Percentiles rank a stretch among this genome's conserved stretches.
These are phyloP conservation scores for Lentinus polychrous DNA, from an alignment of 1,284 basidiomycete species.

Conservation along the genomic window DNA sequence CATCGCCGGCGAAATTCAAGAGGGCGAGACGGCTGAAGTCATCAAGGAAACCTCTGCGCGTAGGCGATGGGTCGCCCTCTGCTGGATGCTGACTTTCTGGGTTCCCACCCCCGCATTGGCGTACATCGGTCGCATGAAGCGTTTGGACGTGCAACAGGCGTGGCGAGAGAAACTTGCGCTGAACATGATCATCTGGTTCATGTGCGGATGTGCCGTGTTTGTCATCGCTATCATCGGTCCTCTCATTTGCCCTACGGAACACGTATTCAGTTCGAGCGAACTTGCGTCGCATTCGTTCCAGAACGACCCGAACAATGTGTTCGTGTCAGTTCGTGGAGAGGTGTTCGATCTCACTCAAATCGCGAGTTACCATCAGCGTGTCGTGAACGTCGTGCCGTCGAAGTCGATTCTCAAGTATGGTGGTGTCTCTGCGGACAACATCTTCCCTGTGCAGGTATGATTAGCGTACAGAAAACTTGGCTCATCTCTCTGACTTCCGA, in stretches of 20 bases:
- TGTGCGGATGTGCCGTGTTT: constrained; percentile 84
- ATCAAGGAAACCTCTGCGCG: constrained; percentile 77
- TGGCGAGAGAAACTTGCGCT: constrained; percentile 97
- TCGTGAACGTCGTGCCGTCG: constrained; percentile 70
- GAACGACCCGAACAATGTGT: constrained; percentile 68
- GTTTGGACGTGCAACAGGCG: constrained; percentile 88
- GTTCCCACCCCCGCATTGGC: constrained; percentile 69
- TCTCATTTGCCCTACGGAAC: constrained; percentile 91
- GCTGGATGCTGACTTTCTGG: constrained; percentile 92
- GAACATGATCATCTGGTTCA: constrained; percentile 95
- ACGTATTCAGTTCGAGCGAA: constrained; percentile 82
- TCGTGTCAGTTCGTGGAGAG: constrained; percentile 84
- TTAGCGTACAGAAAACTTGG: neutral
- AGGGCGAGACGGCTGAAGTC: constrained; percentile 84
- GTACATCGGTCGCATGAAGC: constrained; percentile 86
- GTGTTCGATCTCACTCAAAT: constrained; percentile 77
- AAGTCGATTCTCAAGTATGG: constrained; percentile 82
- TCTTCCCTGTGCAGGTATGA: constrained; percentile 91
- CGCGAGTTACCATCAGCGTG: constrained; percentile 53
- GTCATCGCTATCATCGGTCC: constrained; percentile 87
- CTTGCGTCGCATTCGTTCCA: constrained; percentile 65
- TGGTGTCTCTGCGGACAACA: constrained; percentile 64
- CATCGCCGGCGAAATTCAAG: constrained; percentile 72
- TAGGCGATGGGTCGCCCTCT: constrained; percentile 83
- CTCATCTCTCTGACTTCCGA: neutral